A percentile compares a stretch with the other conserved stretches of the same genome.
phyloP scores from a whole-genome alignment of 495 filamentous ascomycete species.

The Pseudevernia furfuracea region DNA sequence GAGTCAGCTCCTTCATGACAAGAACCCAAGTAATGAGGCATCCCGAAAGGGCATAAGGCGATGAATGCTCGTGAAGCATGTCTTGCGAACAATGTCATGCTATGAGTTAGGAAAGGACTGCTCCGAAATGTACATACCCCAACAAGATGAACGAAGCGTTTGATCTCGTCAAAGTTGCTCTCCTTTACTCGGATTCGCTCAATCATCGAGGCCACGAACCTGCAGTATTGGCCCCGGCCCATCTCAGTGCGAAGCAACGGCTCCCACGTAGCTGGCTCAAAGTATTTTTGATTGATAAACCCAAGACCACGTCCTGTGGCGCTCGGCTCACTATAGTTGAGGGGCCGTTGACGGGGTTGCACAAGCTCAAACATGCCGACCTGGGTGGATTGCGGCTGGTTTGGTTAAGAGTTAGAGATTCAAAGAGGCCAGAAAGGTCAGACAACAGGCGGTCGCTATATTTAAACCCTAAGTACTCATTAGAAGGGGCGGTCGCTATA shows the following conservation, averaged over 20 bases:
- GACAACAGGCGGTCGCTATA: neutral
- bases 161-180: conserved; percentile 14
- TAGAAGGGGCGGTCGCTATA: neutral
- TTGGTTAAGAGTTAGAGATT: neutral
- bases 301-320: conserved; percentile 8
- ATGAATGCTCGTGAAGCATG: too few relatives aligned
- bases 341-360: neutral
- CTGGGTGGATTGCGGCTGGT: neutral
- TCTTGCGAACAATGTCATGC: too few relatives aligned
- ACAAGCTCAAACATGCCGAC: neutral
- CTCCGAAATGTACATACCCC: too few relatives aligned
- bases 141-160: conserved; percentile 9
- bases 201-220: conserved; percentile 17
- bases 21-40: too few relatives aligned
- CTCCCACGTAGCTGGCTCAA: conserved; percentile 11
- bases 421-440: neutral
- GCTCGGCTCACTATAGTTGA: neutral
- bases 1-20: too few relatives aligned
- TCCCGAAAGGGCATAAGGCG: too few relatives aligned
- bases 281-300: neutral
- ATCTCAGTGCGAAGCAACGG: conserved; percentile 2
- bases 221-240: conserved; percentile 9
- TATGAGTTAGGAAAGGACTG: too few relatives aligned
- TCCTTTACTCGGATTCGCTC: conserved; percentile 14
- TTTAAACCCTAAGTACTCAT: neutral